Percentiles rank a stretch among this genome's conserved stretches.
phyloP scores from a whole-genome alignment of 257 asterid species.

The Primulina eburnea region DNA sequence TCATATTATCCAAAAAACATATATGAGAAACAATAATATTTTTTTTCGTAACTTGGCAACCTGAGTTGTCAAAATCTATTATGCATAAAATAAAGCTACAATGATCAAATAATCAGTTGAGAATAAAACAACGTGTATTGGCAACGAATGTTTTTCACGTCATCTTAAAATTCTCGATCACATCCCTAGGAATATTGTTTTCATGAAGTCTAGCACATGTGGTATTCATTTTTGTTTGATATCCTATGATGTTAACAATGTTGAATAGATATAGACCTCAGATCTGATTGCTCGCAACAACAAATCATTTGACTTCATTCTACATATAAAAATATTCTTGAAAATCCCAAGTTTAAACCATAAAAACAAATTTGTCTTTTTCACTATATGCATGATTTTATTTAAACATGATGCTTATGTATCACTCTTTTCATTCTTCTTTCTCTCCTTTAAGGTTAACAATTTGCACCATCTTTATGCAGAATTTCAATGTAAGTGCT shows the following conservation, averaged over 20 bases:
- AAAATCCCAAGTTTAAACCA: not conserved
- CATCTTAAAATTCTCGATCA: not conserved
- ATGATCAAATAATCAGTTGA: not conserved
- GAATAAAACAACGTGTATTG: not conserved
- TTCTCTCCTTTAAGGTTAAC: conserved; percentile 19
- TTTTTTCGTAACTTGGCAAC: not conserved
- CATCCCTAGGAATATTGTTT: not conserved
- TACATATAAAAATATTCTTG: too few species aligned
- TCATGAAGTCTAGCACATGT: not conserved
- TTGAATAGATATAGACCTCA: not conserved
- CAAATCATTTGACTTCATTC: not conserved
- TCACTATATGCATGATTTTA: not conserved
- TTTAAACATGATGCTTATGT: not conserved
- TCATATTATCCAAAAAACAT: not conserved
- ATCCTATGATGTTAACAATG: not conserved
- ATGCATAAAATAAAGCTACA: not conserved
- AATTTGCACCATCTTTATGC: conserved; percentile 23
- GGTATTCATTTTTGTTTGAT: too few species aligned
- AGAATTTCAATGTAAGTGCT: conserved; percentile 68
- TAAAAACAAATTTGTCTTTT: too few species aligned
- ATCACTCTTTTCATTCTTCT: conserved; percentile 13
- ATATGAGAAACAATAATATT: not conserved
- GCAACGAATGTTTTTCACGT: not conserved
- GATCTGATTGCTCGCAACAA: not conserved
- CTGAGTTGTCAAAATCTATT: not conserved